Conservation (phyloP, 2,329 filamentous ascomycete species). For the Neofusicoccum cordaticola region DNA sequence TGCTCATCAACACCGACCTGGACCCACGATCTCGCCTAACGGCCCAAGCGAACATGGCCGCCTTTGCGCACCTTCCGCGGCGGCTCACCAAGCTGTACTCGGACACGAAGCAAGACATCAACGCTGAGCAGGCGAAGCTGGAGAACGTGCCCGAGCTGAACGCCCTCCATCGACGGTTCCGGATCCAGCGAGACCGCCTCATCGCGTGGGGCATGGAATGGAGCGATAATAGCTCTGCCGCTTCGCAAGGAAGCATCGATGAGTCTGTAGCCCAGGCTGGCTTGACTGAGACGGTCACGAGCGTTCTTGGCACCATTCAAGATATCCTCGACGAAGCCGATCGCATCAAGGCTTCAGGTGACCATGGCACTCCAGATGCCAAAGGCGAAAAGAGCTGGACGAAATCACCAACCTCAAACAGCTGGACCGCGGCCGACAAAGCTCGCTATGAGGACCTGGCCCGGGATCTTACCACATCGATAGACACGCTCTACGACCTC, state of each 20-base stretch:
- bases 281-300: slow-evolving; percentile 72
- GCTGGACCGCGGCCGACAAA: slow-evolving; percentile 64
- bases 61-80: slow-evolving; percentile 27
- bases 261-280: slow-evolving; percentile 66
- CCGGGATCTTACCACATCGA: slow-evolving; percentile 70
- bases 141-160: slow-evolving; percentile 66
- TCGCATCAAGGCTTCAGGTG: slow-evolving; percentile 59
- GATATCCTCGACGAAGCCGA: slow-evolving; percentile 76
- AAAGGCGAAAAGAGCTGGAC: slow-evolving; percentile 38
- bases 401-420: slow-evolving; percentile 30
- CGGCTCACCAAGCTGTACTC: slow-evolving; percentile 72
- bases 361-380: slow-evolving; percentile 30
- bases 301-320: slow-evolving; percentile 77
- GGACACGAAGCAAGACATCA: slow-evolving; percentile 76
- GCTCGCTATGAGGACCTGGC: slow-evolving; percentile 72
- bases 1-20: neutral
- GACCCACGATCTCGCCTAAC: neutral
- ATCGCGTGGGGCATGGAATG: slow-evolving; percentile 79
- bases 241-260: slow-evolving; percentile 66
- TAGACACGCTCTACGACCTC: slow-evolving; percentile 76
- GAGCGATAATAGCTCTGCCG: slow-evolving; percentile 63
- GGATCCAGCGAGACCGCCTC: slow-evolving; percentile 76
- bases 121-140: slow-evolving; percentile 57
- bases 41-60: slow-evolving; percentile 10
- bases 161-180: slow-evolving; percentile 69